Percentiles rank a stretch among this genome's conserved stretches.
These are phyloP conservation scores for Scleroderma citrinum DNA, from an alignment of 768 basidiomycete species.

Conservation along the genomic window DNA sequence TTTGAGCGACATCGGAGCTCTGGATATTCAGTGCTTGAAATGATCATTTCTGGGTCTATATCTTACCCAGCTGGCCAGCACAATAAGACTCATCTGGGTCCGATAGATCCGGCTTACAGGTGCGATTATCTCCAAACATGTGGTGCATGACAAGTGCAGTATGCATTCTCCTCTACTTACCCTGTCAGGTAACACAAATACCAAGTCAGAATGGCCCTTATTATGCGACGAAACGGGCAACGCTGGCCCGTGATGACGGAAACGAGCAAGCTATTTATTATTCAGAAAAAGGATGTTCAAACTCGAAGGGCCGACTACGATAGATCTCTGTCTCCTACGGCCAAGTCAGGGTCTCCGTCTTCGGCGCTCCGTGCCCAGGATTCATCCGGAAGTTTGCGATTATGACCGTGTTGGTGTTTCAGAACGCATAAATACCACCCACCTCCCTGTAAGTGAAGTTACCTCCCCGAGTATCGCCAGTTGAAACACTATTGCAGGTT, in stretches of 20 bases:
- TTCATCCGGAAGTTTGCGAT: conserved; percentile 7
- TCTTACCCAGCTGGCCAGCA: neutral
- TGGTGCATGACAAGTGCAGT: neutral
- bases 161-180: neutral
- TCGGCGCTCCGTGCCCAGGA: conserved; percentile 6
- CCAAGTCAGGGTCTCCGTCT: conserved; percentile 19
- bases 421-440: conserved; percentile 22
- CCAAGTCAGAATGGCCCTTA: neutral
- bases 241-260: conserved; percentile 4
- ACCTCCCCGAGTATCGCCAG: conserved; percentile 6
- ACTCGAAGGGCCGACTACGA: neutral
- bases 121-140: neutral
- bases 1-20: no score
- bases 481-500: neutral
- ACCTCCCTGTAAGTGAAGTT: conserved; percentile 6
- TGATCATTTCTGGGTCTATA: neutral
- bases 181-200: neutral
- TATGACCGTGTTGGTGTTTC: neutral
- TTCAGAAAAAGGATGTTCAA: conserved; percentile 2
- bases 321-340: conserved; percentile 2
- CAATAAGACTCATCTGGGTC: neutral
- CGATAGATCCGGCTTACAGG: neutral
- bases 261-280: conserved; percentile 5
- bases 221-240: conserved; percentile 2
- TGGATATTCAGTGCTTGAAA: neutral